phyloP scores from a whole-genome alignment of 306 rosid genomes.

The Begonia masoniana region DNA sequence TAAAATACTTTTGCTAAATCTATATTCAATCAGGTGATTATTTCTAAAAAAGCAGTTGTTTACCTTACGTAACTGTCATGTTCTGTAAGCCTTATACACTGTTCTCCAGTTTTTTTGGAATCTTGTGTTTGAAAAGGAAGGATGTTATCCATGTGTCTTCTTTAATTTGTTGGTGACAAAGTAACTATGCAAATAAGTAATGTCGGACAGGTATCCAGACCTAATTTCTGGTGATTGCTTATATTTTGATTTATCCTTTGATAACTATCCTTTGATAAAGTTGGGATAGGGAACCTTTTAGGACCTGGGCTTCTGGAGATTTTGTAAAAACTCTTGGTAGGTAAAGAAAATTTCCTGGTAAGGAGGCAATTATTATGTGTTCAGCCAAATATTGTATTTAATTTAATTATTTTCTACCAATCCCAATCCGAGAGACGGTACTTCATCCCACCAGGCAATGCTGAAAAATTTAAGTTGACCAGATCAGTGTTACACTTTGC shows the following conservation, averaged over 20 bases:
- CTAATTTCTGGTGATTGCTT: background rate
- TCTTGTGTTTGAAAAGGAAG: background rate
- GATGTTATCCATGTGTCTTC: background rate
- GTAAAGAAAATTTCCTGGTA: slow-evolving; percentile 43
- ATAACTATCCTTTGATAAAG: background rate
- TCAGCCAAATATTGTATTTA: slow-evolving; percentile 15
- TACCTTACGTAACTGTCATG: background rate
- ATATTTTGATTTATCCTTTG: slow-evolving; percentile 1
- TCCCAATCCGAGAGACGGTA: slow-evolving; percentile 34
- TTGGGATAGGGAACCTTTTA: background rate
- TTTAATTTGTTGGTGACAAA: slow-evolving; percentile 1
- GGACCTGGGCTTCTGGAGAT: background rate
- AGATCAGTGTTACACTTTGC: slow-evolving; percentile 45
- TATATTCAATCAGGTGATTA: too few species aligned
- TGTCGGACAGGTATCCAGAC: slow-evolving; percentile 6
- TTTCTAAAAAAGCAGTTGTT: too few species aligned
- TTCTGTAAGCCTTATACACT: background rate
- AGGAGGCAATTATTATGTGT: slow-evolving; percentile 32
- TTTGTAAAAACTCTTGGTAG: slow-evolving; percentile 17
- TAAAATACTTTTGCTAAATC: too few species aligned
- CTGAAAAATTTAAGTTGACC: slow-evolving; percentile 47
- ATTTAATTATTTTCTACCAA: slow-evolving; percentile 13
- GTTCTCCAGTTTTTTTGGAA: background rate
- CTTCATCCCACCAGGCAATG: slow-evolving; percentile 43
- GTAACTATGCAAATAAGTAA: slow-evolving; percentile 12